Base-by-base conservation (phyloP, 2,329 filamentous ascomycete species). In the Talaromyces sp. region DNA sequence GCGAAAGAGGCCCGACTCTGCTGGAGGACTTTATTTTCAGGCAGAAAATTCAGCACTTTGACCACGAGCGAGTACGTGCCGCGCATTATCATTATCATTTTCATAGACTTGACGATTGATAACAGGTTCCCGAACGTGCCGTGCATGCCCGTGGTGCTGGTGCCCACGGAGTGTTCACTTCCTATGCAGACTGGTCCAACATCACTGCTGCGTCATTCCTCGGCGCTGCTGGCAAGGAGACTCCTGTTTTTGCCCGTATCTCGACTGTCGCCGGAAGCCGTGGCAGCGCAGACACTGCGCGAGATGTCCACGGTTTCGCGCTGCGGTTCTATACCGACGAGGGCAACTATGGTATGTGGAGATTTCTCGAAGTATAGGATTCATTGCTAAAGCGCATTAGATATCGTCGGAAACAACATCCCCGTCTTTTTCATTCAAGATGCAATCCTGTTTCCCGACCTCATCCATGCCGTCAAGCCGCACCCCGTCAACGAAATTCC, bases 231-330 rank as follows among this genome's bases (percentile, higher is more conserved):
- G 83, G 80, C 43, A 89, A 89, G 71, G 72, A 86, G 68, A 86
- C 87, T 0, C 80, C 85, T 0, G 77, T 86, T 0, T 90, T 90
- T 67, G 78, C 87, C n/a, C 86, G 89, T 17, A 89, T 91, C 71
- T 91, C 88, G 0, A 91, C 88, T 1, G 89, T 92, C 10, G 84
- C 86, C 21, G 87, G 87, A 2, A 87, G 83, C 35, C 80, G 85
- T 14, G 89, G 89, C 31, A 89, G 86, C 66, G 82, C 86, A 1
- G 89, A 91, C 67, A 87, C 86, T 0, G 87, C 82, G 7, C 82
- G 89, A 38, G 89, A 91, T 76, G 86, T 90, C 0, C 88, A 89
- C 63, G 89, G 89, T 1, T 91, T 90, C 67, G 88, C 89, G 2
- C 83, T 80, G 55, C 81, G 82, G 59, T 87, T 89, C 66, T 90